These are phyloP conservation scores for Ustilago tritici DNA, from an alignment of 1,284 basidiomycete species.

Conservation along the genomic window DNA sequence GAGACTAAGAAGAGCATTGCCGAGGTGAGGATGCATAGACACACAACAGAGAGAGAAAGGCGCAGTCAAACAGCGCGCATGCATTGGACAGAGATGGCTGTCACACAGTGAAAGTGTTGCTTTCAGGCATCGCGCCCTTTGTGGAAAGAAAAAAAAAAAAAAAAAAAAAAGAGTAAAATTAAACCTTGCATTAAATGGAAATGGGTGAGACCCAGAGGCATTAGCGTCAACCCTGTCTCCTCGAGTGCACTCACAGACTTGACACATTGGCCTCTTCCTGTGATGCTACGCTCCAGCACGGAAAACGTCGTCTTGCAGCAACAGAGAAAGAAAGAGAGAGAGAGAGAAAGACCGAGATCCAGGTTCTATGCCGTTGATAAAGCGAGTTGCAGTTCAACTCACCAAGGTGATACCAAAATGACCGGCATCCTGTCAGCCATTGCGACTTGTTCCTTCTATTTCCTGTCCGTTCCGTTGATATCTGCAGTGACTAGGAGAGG, in stretches of 20 bases:
- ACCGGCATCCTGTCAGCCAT: not conserved
- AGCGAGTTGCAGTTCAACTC: not conserved
- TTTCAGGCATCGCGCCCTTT: not conserved
- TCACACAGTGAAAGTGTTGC: not conserved
- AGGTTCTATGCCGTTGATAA: not conserved
- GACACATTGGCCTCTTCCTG: too few relatives aligned
- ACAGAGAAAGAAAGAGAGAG: too few relatives aligned
- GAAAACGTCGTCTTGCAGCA: too few relatives aligned
- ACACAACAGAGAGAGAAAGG: not conserved
- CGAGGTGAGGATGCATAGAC: constrained; percentile 16
- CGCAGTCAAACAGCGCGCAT: constrained; percentile 23
- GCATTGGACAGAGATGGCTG: constrained; percentile 1
- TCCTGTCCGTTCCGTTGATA: not conserved
- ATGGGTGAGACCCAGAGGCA: not conserved
- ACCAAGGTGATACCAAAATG: not conserved
- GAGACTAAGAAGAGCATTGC: constrained; percentile 9
- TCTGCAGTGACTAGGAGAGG: not conserved
- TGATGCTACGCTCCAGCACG: too few relatives aligned
- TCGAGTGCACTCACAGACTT: not conserved
- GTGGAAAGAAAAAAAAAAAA: not conserved
- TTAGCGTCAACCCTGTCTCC: not conserved
- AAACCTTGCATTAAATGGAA: not conserved
- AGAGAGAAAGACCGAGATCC: too few relatives aligned
- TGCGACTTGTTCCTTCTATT: not conserved
- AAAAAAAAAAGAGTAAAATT: not conserved